Conservation (phyloP, 2,329 filamentous ascomycete genomes). For the Colletotrichum gigasporum region DNA sequence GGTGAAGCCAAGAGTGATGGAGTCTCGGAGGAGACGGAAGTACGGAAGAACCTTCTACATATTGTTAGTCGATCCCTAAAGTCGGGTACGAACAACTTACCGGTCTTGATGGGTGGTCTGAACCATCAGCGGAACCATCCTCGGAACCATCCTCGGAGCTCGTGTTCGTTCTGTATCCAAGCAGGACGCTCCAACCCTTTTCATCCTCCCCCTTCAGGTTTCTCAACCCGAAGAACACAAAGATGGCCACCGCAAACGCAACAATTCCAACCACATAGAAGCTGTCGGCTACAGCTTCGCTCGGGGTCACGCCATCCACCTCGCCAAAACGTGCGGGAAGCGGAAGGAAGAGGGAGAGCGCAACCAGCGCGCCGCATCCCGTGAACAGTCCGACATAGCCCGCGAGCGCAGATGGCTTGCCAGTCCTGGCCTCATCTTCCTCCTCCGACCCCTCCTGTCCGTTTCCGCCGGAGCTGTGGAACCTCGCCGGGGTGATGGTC, state of each 20-base stretch:
- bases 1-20: slow-evolving; percentile 75
- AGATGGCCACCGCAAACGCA: slow-evolving; percentile 75
- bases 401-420: slow-evolving; percentile 73
- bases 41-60: slow-evolving; percentile 60
- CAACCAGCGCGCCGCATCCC: slow-evolving; percentile 88
- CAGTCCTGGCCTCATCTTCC: slow-evolving; percentile 38
- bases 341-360: slow-evolving; percentile 83
- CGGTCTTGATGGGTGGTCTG: slow-evolving; percentile 35
- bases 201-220: slow-evolving; percentile 76
- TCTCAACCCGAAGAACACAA: slow-evolving; percentile 82
- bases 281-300: slow-evolving; percentile 79
- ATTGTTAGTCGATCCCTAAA: not conserved
- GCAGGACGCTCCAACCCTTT: slow-evolving; percentile 74
- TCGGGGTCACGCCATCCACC: slow-evolving; percentile 75
- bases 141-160: slow-evolving; percentile 9
- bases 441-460: slow-evolving; percentile 28
- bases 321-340: slow-evolving; percentile 82
- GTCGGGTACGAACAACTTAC: slow-evolving; percentile 35
- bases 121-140: slow-evolving; percentile 33
- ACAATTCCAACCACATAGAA: slow-evolving; percentile 87
- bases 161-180: slow-evolving; percentile 47
- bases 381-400: slow-evolving; percentile 94
- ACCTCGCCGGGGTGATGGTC: slow-evolving; percentile 77
- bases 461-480: slow-evolving; percentile 49
- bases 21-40: slow-evolving; percentile 67